Percentiles rank a stretch among this genome's conserved stretches.
Conservation (phyloP, 768 basidiomycete genomes). For the Phaffia tasmanica region DNA sequence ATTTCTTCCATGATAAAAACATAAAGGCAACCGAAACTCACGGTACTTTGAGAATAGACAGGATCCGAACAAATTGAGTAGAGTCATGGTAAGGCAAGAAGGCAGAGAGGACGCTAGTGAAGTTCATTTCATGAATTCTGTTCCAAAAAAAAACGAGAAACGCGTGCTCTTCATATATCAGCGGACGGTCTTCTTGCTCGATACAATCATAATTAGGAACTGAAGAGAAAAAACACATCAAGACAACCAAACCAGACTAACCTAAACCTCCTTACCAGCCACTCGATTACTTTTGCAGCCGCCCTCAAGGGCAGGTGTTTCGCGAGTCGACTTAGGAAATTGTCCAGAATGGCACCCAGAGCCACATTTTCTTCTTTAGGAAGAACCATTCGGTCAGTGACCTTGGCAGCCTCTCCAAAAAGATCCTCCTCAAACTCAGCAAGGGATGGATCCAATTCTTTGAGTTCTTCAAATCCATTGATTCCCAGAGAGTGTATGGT, state of each 20-base stretch:
- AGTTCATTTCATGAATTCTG: conserved; percentile 89
- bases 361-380: conserved; percentile 51
- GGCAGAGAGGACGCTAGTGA: conserved; percentile 59
- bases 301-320: conserved; percentile 71
- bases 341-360: conserved; percentile 52
- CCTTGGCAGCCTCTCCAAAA: conserved; percentile 68
- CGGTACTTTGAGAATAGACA: conserved; percentile 71
- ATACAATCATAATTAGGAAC: no score
- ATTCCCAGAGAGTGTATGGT: conserved; percentile 67
- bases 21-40: conserved; percentile 39
- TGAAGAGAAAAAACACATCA: no score
- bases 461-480: conserved; percentile 65
- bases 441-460: conserved; percentile 51
- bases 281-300: conserved; percentile 75
- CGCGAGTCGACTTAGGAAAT: conserved; percentile 60
- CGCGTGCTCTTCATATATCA: background rate
- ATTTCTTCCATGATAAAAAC: conserved; percentile 15
- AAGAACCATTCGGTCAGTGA: conserved; percentile 66
- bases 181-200: no score
- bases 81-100: conserved; percentile 95
- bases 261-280: conserved; percentile 91
- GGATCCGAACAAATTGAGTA: conserved; percentile 84
- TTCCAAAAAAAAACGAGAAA: background rate
- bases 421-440: conserved; percentile 55
- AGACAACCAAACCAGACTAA: conserved; percentile 33